Evolutionary conservation across 2,329 filamentous ascomycete species (phyloP).

Genomic region (Fusarium sp.): DNA sequence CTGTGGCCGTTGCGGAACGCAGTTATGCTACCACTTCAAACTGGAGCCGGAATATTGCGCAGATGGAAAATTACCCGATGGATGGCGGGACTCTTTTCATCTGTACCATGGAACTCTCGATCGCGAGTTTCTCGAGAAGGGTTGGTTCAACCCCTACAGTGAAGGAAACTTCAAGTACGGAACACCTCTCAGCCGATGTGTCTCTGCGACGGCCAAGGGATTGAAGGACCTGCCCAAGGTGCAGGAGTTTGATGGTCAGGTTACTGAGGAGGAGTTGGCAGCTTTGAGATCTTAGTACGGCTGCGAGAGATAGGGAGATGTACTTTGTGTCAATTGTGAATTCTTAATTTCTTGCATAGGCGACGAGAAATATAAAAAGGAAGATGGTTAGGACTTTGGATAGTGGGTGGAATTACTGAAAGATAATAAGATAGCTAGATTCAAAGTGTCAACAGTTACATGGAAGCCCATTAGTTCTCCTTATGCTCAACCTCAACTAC

Average conservation of each 20-base stretch:
- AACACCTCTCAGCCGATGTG: conserved; percentile 33
- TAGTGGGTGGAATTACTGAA: fast-evolving
- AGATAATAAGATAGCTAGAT: neutral
- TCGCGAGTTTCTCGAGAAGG: conserved; percentile 34
- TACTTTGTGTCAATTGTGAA: no score
- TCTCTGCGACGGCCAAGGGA: conserved; percentile 31
- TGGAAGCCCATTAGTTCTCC: neutral
- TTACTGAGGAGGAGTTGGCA: conserved; percentile 21
- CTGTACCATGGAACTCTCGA: conserved; percentile 37
- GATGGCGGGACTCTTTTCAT: conserved; percentile 35
- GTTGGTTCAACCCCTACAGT: conserved; percentile 31
- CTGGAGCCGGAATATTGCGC: conserved; percentile 23
- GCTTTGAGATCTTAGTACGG: neutral
- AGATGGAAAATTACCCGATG: conserved; percentile 29
- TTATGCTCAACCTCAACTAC: neutral
- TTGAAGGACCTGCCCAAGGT: conserved; percentile 27
- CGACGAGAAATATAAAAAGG: no score
- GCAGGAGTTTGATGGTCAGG: conserved; percentile 21
- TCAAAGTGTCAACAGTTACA: fast-evolving
- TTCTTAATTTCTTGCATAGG: no score
- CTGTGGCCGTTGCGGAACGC: conserved; percentile 44
- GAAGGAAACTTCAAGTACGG: conserved; percentile 38
- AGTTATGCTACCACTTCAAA: conserved; percentile 36
- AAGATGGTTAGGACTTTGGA: no score
- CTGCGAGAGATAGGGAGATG: no score